These are phyloP conservation scores for Benincasa hispida DNA, from an alignment of 306 rosid species.

Conservation along the genomic window DNA sequence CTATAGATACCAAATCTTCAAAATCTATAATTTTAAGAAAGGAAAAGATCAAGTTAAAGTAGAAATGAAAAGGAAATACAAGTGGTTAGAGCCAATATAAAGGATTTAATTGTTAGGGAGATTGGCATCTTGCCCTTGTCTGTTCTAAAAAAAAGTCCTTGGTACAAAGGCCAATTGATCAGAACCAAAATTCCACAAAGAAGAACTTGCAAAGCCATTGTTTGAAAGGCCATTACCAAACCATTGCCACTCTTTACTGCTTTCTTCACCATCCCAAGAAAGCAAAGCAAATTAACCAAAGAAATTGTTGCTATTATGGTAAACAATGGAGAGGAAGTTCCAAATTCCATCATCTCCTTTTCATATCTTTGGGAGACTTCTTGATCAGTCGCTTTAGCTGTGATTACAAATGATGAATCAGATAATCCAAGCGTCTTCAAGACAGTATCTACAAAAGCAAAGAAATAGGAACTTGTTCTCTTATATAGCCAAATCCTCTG, in stretches of 20 bases:
- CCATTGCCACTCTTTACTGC: constrained; percentile 20
- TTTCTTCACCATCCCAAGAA: constrained; percentile 30
- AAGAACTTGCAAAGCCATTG: constrained; percentile 40
- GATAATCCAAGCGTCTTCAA: constrained; percentile 35
- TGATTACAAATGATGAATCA: constrained; percentile 34
- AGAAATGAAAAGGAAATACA: constrained; percentile 14
- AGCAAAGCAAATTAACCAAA: constrained; percentile 46
- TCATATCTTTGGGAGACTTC: constrained; percentile 39
- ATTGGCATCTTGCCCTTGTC: constrained; percentile 58
- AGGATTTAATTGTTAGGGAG: constrained; percentile 39
- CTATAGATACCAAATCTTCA: neutral
- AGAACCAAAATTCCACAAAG: constrained; percentile 43
- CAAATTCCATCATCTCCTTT: constrained; percentile 78
- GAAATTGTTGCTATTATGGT: constrained; percentile 46
- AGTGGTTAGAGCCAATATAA: constrained; percentile 17
- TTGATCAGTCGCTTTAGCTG: constrained; percentile 53
- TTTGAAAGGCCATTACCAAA: constrained; percentile 11
- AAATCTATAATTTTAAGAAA: neutral
- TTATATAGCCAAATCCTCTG: constrained; percentile 70
- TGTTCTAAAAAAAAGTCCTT: constrained; percentile 61
- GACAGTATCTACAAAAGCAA: constrained; percentile 41
- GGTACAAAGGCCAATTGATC: constrained; percentile 54
- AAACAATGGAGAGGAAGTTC: constrained; percentile 61
- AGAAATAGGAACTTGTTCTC: constrained; percentile 54
- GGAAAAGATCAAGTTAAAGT: neutral